Percentiles rank a stretch among this genome's conserved stretches.
Conservation (phyloP, 2,329 filamentous ascomycete genomes). For the Aspergillus sojae region DNA sequence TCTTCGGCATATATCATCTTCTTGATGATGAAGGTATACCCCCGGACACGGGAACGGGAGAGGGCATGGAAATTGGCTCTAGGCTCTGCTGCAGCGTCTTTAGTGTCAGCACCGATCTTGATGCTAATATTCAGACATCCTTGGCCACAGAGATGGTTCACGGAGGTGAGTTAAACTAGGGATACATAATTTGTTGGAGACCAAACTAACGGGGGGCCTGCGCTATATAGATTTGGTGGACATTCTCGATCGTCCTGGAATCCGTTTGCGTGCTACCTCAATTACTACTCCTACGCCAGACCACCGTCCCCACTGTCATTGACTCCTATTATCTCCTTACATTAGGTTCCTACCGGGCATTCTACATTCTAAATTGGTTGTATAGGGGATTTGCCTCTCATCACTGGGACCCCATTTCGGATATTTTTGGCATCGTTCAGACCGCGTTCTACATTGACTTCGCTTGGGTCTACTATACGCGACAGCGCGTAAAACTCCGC, state of each 20-base stretch:
- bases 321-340: slow-evolving; percentile 94
- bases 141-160: slow-evolving; percentile 31
- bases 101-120: slow-evolving; percentile 71
- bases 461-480: slow-evolving; percentile 93
- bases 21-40: slow-evolving; percentile 83
- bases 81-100: slow-evolving; percentile 65
- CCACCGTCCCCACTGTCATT: slow-evolving; percentile 93
- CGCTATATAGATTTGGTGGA: slow-evolving; percentile 69
- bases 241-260: slow-evolving; percentile 89
- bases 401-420: slow-evolving; percentile 69
- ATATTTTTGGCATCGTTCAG: slow-evolving; percentile 86
- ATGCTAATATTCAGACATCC: slow-evolving; percentile 67
- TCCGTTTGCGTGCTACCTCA: slow-evolving; percentile 89
- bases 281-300: slow-evolving; percentile 86
- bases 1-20: slow-evolving; percentile 84
- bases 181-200: neutral
- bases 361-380: slow-evolving; percentile 95
- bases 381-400: slow-evolving; percentile 64
- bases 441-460: slow-evolving; percentile 91
- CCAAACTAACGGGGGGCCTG: neutral
- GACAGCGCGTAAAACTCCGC: slow-evolving; percentile 90
- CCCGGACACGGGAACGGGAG: slow-evolving; percentile 86
- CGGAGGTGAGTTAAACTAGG: slow-evolving; percentile 38
- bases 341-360: slow-evolving; percentile 80
- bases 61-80: slow-evolving; percentile 90